A percentile compares a stretch with the other conserved stretches of the same genome.
Conservation (phyloP, 1,139 yeast species). For the Yamadazyma trypodendri region DNA sequence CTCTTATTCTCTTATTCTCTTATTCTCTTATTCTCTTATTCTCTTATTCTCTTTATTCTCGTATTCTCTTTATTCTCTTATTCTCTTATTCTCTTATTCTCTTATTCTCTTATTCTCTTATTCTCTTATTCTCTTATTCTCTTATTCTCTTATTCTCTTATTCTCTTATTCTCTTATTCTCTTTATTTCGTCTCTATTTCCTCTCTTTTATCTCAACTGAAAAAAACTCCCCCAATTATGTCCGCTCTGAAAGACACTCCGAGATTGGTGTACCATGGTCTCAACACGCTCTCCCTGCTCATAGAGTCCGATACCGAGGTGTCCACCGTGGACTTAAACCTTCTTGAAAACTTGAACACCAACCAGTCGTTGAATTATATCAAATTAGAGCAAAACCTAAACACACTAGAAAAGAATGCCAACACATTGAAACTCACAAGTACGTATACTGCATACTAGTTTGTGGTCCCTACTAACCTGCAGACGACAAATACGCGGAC, state of each 20-base stretch:
- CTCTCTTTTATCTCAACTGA: neutral
- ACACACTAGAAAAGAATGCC: slow-evolving; percentile 35
- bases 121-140: too few species aligned
- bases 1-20: too few species aligned
- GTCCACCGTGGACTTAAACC: slow-evolving; percentile 50
- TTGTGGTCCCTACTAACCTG: slow-evolving; percentile 11
- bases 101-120: too few species aligned
- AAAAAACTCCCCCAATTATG: slow-evolving; percentile 17
- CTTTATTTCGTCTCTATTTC: too few species aligned
- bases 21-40: too few species aligned
- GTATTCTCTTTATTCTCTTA: too few species aligned
- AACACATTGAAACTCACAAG: slow-evolving; percentile 28
- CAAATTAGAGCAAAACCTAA: slow-evolving; percentile 50
- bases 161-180: too few species aligned
- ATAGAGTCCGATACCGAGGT: slow-evolving; percentile 57
- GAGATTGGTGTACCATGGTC: slow-evolving; percentile 28
- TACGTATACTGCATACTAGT: slow-evolving; percentile 22
- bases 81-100: too few species aligned
- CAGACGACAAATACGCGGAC: slow-evolving; percentile 31
- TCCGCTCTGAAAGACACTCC: slow-evolving; percentile 33
- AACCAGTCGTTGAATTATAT: slow-evolving; percentile 57
- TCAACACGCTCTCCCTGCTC: slow-evolving; percentile 27
- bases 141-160: too few species aligned
- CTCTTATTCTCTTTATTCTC: too few species aligned
- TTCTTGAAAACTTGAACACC: slow-evolving; percentile 56